Percentiles rank a stretch among this genome's conserved stretches.
These are phyloP conservation scores for Lentinula boryana DNA, from an alignment of 768 basidiomycete species.

Conservation along the genomic window DNA sequence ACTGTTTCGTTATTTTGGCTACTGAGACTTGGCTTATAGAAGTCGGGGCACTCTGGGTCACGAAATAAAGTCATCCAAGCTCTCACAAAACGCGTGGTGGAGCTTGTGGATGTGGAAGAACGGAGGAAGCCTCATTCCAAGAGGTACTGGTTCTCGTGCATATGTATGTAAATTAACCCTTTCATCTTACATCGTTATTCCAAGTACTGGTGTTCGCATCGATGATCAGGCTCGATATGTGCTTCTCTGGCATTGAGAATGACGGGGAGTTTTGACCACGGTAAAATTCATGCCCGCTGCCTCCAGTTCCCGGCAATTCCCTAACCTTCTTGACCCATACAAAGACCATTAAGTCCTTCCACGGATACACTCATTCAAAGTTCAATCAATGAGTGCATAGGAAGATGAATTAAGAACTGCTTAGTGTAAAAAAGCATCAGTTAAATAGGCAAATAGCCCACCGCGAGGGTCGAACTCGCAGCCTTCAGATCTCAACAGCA, in stretches of 20 bases:
- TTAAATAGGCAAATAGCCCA: slow-evolving; percentile 43
- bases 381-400: too few species aligned
- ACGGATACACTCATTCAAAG: too few species aligned
- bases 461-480: slow-evolving; percentile 85
- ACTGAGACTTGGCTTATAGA: neutral
- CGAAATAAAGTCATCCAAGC: neutral
- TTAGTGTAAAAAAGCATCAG: neutral
- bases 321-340: too few species aligned
- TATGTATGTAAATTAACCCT: neutral
- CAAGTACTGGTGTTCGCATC: too few species aligned
- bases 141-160: neutral
- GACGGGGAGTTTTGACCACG: too few species aligned
- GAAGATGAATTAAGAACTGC: neutral
- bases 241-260: too few species aligned
- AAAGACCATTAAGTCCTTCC: too few species aligned
- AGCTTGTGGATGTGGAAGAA: neutral
- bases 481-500: slow-evolving; percentile 57
- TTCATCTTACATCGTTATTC: too few species aligned
- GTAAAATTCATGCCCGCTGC: too few species aligned
- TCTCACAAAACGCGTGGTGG: neutral
- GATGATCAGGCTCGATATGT: too few species aligned
- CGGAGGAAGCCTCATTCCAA: neutral
- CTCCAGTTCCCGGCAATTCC: too few species aligned
- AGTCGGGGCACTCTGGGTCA: neutral
- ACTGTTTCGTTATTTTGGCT: too few species aligned